phyloP scores from a whole-genome alignment of 352 stramenopile species.

The Halophytophthora batemanensis region DNA sequence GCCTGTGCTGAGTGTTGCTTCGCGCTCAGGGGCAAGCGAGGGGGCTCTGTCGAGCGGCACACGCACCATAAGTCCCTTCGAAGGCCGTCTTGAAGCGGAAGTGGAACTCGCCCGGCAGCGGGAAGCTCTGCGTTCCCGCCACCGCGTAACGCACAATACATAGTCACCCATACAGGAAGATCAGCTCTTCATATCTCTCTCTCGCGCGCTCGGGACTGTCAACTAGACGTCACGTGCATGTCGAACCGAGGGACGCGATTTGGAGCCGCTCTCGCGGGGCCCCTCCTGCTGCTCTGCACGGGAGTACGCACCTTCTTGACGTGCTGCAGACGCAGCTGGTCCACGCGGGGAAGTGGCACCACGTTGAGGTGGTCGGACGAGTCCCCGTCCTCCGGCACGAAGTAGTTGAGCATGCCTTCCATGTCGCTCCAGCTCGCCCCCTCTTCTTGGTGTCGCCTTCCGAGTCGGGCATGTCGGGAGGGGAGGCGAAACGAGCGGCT shows the following conservation, averaged over 20 bases:
- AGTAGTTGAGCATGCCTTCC: slow-evolving; percentile 89
- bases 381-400: slow-evolving; percentile 83
- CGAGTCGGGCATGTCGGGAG: no score
- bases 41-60: no score
- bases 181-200: no score
- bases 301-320: slow-evolving; percentile 68
- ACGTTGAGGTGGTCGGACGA: slow-evolving; percentile 85
- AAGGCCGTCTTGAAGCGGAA: slow-evolving; percentile 87
- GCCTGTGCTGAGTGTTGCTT: background rate
- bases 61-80: slow-evolving; percentile 78
- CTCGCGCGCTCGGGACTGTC: no score
- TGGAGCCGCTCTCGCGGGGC: background rate
- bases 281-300: background rate
- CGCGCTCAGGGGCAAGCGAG: background rate
- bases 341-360: slow-evolving; percentile 73
- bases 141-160: no score
- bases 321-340: slow-evolving; percentile 68
- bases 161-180: no score
- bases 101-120: slow-evolving; percentile 76
- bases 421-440: no score
- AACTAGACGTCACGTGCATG: no score
- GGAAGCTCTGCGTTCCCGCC: no score
- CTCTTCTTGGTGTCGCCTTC: no score
- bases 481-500: no score
- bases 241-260: no score